Base-by-base conservation (phyloP, 768 basidiomycete genomes). In the Pulveroboletus frians region DNA sequence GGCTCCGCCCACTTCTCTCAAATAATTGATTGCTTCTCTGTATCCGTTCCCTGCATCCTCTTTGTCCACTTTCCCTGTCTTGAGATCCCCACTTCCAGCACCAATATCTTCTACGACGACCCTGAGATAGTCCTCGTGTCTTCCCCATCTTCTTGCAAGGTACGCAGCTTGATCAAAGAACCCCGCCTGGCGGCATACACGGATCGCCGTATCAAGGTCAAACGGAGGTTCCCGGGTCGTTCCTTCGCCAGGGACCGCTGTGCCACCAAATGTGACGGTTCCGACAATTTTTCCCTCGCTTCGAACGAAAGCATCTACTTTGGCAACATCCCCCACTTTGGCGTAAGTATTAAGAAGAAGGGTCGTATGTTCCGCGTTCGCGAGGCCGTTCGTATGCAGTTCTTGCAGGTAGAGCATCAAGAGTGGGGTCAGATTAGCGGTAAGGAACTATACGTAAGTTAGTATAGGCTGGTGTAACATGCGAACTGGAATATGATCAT, bases 311-410 rank as follows among this genome's bases (percentile, higher is more conserved):
- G 76, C 81, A 58, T 97, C 92, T 2, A 98, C 78, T 11, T 92
- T 83, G 2, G 81, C 67, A 14, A 92, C 83, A 59, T 99, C 96
- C 52, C 92, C 91, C 18, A 96, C 84, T 64, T 98, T 98, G 44
- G 96, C 96, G 69, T 96, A 98, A 6, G 94, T 93, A 64, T 98
- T 98, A 21, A 99, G 80, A 4, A 99, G 78, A 8, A 99, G 82
- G 0, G 96, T 98, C 0, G 96, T 99, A 62, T 97, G 95, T 59
- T 98, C 94, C 0, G 92, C 83, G 60, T 95, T 98, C 26, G 96
- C 95, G 6, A 95, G 81, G 0, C 89, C 87, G 1, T 85, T 76
- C 1, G 88, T 77, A 63, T 99, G 96, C 0, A 99, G 74, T 65
- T 95, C 94, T 77, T 98, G 94, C 0, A 99, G 78, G 66, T 97